A percentile compares a stretch with the other conserved stretches of the same genome.
Conservation (phyloP, 2,329 filamentous ascomycete genomes). For the Ophiocordyceps sinensis region DNA sequence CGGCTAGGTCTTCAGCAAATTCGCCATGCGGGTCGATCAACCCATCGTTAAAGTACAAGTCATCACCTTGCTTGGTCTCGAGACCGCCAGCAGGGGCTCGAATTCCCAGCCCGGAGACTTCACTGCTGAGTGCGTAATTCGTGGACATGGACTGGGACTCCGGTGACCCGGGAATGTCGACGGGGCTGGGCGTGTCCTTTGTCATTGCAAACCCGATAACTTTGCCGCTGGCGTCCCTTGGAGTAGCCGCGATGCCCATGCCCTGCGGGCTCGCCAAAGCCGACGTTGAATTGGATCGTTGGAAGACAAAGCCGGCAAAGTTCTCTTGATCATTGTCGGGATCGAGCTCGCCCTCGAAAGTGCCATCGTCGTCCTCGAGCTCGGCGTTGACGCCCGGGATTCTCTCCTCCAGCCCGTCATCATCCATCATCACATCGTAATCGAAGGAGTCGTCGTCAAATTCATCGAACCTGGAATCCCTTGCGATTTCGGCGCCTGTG, state of each 20-base stretch:
- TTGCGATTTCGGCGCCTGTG: constrained; percentile 18
- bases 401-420: constrained; percentile 51
- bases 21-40: constrained; percentile 31
- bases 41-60: constrained; percentile 58
- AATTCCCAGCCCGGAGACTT: constrained; percentile 27
- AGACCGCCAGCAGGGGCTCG: constrained; percentile 12
- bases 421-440: constrained; percentile 50
- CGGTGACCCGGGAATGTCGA: constrained; percentile 3
- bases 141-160: neutral
- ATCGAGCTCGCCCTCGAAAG: constrained; percentile 15
- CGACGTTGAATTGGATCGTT: constrained; percentile 37
- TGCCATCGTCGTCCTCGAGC: constrained; percentile 5
- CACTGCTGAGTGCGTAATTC: constrained; percentile 4
- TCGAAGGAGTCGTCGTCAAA: constrained; percentile 47
- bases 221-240: constrained; percentile 38
- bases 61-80: constrained; percentile 38
- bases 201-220: constrained; percentile 43
- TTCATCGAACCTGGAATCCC: constrained; percentile 44
- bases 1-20: constrained; percentile 30
- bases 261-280: constrained; percentile 34
- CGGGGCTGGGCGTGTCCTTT: constrained; percentile 24
- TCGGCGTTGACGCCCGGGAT: constrained; percentile 40
- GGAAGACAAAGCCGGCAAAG: constrained; percentile 45
- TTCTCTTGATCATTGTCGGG: constrained; percentile 45
- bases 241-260: constrained; percentile 32